A percentile compares a stretch with the other conserved stretches of the same genome.
These are phyloP conservation scores for Cercospora sojina DNA, from an alignment of 2,329 filamentous ascomycete genomes.

Conservation along the genomic window DNA sequence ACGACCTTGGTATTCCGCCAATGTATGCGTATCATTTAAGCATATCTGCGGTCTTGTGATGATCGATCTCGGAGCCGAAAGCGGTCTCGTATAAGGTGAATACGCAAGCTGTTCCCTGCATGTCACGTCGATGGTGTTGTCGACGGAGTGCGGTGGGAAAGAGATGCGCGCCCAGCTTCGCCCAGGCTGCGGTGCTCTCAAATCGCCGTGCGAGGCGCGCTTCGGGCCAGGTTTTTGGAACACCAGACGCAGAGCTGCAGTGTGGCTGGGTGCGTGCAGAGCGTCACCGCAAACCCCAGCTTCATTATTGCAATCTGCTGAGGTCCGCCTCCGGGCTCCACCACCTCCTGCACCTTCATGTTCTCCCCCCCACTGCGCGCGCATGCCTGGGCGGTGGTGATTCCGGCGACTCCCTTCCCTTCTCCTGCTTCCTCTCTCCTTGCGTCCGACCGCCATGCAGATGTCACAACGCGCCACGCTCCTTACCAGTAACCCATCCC, in stretches of 20 bases:
- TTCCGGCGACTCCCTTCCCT: neutral
- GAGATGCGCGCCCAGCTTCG: neutral
- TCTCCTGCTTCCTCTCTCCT: slow-evolving; percentile 4
- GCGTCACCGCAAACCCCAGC: slow-evolving; percentile 1
- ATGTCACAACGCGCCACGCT: slow-evolving; percentile 27
- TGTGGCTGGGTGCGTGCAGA: slow-evolving; percentile 1
- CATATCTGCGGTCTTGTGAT: neutral
- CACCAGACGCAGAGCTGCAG: neutral
- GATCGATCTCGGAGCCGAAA: neutral
- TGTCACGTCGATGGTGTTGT: neutral
- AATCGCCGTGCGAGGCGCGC: neutral
- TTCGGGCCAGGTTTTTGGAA: neutral
- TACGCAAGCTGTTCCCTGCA: neutral
- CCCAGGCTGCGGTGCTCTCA: neutral
- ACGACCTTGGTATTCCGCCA: neutral
- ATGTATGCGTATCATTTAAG: neutral
- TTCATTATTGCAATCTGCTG: slow-evolving; percentile 4
- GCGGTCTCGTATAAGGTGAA: neutral
- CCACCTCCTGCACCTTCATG: neutral
- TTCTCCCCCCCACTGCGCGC: neutral
- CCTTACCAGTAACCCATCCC: slow-evolving; percentile 4
- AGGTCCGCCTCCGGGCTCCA: slow-evolving; percentile 1
- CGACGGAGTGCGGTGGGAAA: neutral
- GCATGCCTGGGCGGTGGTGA: slow-evolving; percentile 4
- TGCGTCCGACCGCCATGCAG: slow-evolving; percentile 21